Percentiles rank a stretch among this genome's conserved stretches.
Conservation (phyloP, 768 basidiomycete genomes). For the Lentinula sp. region DNA sequence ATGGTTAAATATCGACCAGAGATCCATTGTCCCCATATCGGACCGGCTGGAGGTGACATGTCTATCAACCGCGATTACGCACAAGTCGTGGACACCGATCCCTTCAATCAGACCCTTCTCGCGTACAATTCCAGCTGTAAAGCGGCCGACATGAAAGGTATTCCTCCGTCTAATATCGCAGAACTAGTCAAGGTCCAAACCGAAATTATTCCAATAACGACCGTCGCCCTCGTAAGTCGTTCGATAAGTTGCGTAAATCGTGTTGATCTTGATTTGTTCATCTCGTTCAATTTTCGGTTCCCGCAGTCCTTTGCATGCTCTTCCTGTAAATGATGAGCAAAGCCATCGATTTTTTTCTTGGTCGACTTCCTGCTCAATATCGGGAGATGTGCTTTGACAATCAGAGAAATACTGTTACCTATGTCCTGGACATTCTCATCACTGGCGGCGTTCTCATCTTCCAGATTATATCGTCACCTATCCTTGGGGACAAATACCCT, state of each 20-base stretch:
- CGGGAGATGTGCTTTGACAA: not conserved
- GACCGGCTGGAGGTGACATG: conserved; percentile 9
- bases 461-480: not conserved
- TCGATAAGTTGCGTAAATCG: not conserved
- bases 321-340: not conserved
- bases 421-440: not conserved
- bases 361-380: not conserved
- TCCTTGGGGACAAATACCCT: not conserved
- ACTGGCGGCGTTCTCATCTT: not conserved
- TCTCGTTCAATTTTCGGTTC: not conserved
- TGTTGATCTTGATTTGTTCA: not conserved
- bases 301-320: not conserved
- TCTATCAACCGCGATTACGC: conserved; percentile 2
- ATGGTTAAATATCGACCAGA: conserved; percentile 8
- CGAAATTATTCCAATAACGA: not conserved
- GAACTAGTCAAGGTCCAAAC: conserved; percentile 1
- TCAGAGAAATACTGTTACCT: not conserved
- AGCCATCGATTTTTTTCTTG: not conserved
- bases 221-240: not conserved
- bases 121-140: conserved; percentile 4
- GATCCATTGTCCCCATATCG: conserved; percentile 9
- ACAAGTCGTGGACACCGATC: not conserved
- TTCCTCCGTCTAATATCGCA: not conserved
- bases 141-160: not conserved
- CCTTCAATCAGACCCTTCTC: not conserved